Evolutionary conservation across 192 early-diverging fungal genomes (phyloP).

Genomic region (Pilobolus umbonatus): DNA sequence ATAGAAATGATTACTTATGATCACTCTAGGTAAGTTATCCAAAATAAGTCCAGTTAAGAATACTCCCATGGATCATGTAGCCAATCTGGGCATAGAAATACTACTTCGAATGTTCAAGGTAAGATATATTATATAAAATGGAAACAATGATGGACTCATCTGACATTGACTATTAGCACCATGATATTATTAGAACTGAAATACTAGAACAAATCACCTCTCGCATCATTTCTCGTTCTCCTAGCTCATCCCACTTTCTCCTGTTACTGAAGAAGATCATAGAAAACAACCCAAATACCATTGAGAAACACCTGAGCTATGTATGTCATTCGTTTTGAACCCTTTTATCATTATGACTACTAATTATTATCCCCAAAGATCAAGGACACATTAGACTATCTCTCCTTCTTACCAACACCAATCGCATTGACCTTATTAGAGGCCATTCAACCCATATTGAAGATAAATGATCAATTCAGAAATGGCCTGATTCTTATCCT

Average conservation of each 20-base stretch:
- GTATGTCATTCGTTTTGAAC: constrained; percentile 2
- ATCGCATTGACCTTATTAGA: constrained; percentile 51
- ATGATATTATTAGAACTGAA: constrained; percentile 63
- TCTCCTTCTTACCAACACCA: constrained; percentile 48
- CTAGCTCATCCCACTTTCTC: constrained; percentile 42
- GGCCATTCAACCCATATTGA: constrained; percentile 50
- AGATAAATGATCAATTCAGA: constrained; percentile 49
- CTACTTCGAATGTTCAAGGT: constrained; percentile 50
- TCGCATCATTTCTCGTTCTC: constrained; percentile 46
- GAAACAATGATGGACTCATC: background rate
- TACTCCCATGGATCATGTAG: constrained; percentile 34
- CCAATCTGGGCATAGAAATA: constrained; percentile 40
- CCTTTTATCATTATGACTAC: background rate
- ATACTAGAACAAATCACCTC: constrained; percentile 66
- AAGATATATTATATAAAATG: background rate
- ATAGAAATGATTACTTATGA: no score
- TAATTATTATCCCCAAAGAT: constrained; percentile 27
- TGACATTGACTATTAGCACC: constrained; percentile 24
- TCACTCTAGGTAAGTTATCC: no score
- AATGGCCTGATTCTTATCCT: constrained; percentile 63
- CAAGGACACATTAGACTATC: constrained; percentile 63
- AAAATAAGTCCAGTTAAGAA: no score
- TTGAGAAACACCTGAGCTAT: constrained; percentile 3
- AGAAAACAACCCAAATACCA: constrained; percentile 32
- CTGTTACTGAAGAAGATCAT: constrained; percentile 43